Evolutionary conservation across 2,329 filamentous ascomycete species (phyloP).

Genomic region (Aspergillus pseudoterreus): DNA sequence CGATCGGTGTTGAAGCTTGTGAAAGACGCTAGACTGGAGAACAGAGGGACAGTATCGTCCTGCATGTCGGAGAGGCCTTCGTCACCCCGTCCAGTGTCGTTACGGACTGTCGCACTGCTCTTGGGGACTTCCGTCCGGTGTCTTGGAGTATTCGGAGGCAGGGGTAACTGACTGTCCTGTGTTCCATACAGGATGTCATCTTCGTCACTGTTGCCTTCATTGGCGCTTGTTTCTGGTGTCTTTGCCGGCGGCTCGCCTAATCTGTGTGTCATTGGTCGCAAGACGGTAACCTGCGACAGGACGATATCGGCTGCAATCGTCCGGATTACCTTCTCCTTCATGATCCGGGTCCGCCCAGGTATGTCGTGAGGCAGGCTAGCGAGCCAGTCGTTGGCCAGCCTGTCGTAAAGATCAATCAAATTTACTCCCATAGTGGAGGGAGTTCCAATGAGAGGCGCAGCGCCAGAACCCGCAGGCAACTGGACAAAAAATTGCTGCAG

Average conservation of each 20-base stretch:
- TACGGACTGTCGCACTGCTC: not conserved
- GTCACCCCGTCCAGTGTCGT: not conserved
- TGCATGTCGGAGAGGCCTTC: not conserved
- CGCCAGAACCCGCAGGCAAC: conserved; percentile 9
- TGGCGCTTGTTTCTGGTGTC: not conserved
- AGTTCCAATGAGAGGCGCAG: not conserved
- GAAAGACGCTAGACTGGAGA: conserved; percentile 25
- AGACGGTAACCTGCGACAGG: conserved; percentile 28
- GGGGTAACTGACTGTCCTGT: not conserved
- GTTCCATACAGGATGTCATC: not conserved
- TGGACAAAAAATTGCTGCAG: conserved; percentile 13
- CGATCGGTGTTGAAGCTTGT: conserved; percentile 23
- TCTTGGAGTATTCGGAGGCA: not conserved
- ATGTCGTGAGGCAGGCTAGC: conserved; percentile 28
- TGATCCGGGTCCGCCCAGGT: conserved; percentile 33
- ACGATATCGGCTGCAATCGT: conserved; percentile 34
- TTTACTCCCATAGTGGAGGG: conserved; percentile 10
- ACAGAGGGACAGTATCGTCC: conserved; percentile 5
- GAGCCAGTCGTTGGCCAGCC: conserved; percentile 35
- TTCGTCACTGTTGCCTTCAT: not conserved
- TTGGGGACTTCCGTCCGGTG: not conserved
- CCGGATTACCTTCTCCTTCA: conserved; percentile 38
- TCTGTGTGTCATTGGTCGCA: conserved; percentile 9
- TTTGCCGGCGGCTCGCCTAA: not conserved
- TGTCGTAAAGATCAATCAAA: conserved; percentile 32